Conservation (phyloP, 2,329 filamentous ascomycete species). For the Madurella mycetomatis region DNA sequence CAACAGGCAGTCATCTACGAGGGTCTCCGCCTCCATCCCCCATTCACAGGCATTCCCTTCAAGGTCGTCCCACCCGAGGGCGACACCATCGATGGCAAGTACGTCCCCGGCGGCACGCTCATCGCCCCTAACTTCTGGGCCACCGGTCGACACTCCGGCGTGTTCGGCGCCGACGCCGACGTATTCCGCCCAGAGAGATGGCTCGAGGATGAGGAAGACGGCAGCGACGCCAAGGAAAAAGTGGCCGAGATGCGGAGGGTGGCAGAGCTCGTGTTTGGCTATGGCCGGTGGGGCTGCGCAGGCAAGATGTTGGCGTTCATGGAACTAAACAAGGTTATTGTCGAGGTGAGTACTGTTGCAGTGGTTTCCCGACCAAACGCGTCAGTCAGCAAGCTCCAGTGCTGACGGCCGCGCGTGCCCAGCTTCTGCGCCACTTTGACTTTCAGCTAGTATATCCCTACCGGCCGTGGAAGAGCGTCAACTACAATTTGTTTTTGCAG, state of each 20-base stretch:
- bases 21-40: constrained; percentile 22
- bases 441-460: constrained; percentile 30
- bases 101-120: constrained; percentile 30
- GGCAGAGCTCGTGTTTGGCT: constrained; percentile 37
- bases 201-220: constrained; percentile 31
- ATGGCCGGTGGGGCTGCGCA: constrained; percentile 37
- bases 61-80: constrained; percentile 29
- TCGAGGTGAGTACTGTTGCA: constrained; percentile 35
- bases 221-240: constrained; percentile 18
- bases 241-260: constrained; percentile 21
- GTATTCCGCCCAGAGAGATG: constrained; percentile 45
- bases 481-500: constrained; percentile 29
- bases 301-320: constrained; percentile 40
- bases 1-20: constrained; percentile 25
- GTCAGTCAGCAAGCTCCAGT: too few species aligned
- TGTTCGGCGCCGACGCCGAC: constrained; percentile 37
- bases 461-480: constrained; percentile 25
- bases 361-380: too few species aligned
- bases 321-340: constrained; percentile 40
- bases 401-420: too few species aligned
- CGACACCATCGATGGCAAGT: constrained; percentile 29
- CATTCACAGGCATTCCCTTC: constrained; percentile 22
- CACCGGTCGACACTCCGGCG: constrained; percentile 15
- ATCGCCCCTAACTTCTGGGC: constrained; percentile 22
- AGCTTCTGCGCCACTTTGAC: constrained; percentile 25